Conservation (phyloP, 106 monocot species). For the Acorus calamus region DNA sequence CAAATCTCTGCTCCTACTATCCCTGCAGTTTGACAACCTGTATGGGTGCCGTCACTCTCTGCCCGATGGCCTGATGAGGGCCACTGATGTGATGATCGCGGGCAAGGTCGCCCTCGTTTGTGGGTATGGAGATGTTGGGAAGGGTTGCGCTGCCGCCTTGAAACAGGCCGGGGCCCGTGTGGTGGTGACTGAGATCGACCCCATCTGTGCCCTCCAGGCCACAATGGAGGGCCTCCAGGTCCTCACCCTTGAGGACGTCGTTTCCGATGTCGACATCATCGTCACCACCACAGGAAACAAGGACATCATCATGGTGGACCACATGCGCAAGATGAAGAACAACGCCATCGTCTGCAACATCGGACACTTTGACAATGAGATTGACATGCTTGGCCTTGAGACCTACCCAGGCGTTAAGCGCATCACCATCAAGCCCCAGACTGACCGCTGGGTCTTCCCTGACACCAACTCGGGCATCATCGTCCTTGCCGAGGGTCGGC, state of each 20-base stretch:
- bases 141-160: too few relatives aligned
- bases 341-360: conserved; percentile 48
- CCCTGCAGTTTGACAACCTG: conserved; percentile 28
- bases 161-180: background rate
- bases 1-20: too few relatives aligned
- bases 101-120: too few relatives aligned
- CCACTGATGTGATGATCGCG: too few relatives aligned
- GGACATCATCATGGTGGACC: conserved; percentile 39
- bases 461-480: conserved; percentile 31
- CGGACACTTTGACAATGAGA: conserved; percentile 38
- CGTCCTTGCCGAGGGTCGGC: conserved; percentile 32
- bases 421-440: conserved; percentile 41
- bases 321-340: conserved; percentile 54
- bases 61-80: too few relatives aligned
- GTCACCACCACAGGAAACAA: conserved; percentile 40
- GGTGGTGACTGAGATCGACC: conserved; percentile 5
- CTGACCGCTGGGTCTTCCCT: conserved; percentile 38
- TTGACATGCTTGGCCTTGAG: conserved; percentile 33
- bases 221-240: background rate
- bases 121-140: too few relatives aligned
- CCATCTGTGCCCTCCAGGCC: conserved; percentile 5
- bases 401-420: conserved; percentile 18
- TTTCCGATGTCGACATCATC: conserved; percentile 1
- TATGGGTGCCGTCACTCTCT: conserved; percentile 18
- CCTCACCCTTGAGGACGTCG: background rate